Evolutionary conservation across 345 rosid genomes (phyloP).

Genomic region (Dipteronia dyeriana): DNA sequence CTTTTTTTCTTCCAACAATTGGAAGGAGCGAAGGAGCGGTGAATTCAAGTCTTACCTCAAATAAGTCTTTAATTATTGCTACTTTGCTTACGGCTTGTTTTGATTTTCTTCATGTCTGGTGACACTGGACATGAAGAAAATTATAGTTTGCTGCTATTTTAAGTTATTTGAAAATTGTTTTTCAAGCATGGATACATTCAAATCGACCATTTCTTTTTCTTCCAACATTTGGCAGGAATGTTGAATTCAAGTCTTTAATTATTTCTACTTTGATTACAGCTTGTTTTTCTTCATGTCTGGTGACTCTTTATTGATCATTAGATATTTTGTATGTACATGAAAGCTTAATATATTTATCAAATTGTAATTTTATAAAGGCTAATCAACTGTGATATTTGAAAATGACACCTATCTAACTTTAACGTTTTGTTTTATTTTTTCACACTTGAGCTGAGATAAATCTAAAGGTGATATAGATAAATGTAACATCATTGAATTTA

Average conservation of each 20-base stretch:
- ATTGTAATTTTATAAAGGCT: too few relatives aligned
- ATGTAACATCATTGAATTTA: not conserved
- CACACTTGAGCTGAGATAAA: too few relatives aligned
- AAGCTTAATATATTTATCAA: not conserved
- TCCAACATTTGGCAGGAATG: not conserved
- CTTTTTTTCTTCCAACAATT: too few relatives aligned
- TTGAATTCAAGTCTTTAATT: not conserved
- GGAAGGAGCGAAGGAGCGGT: too few relatives aligned
- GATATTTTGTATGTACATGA: not conserved
- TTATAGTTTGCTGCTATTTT: too few relatives aligned
- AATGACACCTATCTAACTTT: conserved; percentile 6
- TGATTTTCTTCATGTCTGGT: too few relatives aligned
- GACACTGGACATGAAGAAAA: too few relatives aligned
- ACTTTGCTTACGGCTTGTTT: too few relatives aligned
- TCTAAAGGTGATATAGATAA: not conserved
- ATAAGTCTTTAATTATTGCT: not conserved
- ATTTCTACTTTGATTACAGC: too few relatives aligned
- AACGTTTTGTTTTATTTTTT: not conserved
- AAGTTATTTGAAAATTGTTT: too few relatives aligned
- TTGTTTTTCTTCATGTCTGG: not conserved
- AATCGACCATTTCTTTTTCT: too few relatives aligned
- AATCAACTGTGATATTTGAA: not conserved
- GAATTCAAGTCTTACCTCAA: not conserved
- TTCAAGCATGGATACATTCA: too few relatives aligned
- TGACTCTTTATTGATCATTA: not conserved